Percentiles rank a stretch among this genome's conserved stretches.
Conservation (phyloP, 1,284 basidiomycete genomes). For the Trametes hirsuta region DNA sequence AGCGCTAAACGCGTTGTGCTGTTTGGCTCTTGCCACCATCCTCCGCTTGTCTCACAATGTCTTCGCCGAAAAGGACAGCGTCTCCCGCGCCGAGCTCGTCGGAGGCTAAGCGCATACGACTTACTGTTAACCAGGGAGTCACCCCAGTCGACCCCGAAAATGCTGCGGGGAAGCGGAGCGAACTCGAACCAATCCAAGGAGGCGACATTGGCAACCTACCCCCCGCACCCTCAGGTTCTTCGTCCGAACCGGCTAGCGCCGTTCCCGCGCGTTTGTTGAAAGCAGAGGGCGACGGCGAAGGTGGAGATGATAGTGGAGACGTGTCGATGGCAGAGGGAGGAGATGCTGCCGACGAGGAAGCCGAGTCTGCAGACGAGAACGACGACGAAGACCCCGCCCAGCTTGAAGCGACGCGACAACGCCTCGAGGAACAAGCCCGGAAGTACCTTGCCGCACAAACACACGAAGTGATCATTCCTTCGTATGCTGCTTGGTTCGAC, state of each 20-base stretch:
- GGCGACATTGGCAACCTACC: slow-evolving; percentile 75
- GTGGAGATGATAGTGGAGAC: slow-evolving; percentile 64
- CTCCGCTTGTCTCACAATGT: slow-evolving; percentile 26
- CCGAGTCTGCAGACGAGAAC: slow-evolving; percentile 70
- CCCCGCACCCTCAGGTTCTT: slow-evolving; percentile 46
- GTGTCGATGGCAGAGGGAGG: slow-evolving; percentile 75
- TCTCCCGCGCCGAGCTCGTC: slow-evolving; percentile 59
- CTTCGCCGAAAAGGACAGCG: slow-evolving; percentile 72
- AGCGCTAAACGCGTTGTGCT: slow-evolving; percentile 6
- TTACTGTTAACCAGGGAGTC: slow-evolving; percentile 68
- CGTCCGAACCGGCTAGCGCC: slow-evolving; percentile 49
- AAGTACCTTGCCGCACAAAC: slow-evolving; percentile 97
- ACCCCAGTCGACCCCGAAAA: slow-evolving; percentile 74
- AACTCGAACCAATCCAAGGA: slow-evolving; percentile 73
- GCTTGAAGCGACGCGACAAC: slow-evolving; percentile 75
- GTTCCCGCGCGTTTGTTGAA: slow-evolving; percentile 57
- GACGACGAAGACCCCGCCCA: slow-evolving; percentile 82
- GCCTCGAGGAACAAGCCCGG: slow-evolving; percentile 84
- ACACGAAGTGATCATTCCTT: slow-evolving; percentile 96
- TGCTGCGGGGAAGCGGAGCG: slow-evolving; percentile 73
- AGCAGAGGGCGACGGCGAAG: slow-evolving; percentile 65
- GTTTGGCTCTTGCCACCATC: slow-evolving; percentile 14
- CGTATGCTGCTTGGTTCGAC: slow-evolving; percentile 98
- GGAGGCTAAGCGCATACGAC: slow-evolving; percentile 67
- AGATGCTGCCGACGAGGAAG: slow-evolving; percentile 71